Evolutionary conservation across 2,329 filamentous ascomycete species (phyloP).

Genomic region (Phialophora verrucosa): DNA sequence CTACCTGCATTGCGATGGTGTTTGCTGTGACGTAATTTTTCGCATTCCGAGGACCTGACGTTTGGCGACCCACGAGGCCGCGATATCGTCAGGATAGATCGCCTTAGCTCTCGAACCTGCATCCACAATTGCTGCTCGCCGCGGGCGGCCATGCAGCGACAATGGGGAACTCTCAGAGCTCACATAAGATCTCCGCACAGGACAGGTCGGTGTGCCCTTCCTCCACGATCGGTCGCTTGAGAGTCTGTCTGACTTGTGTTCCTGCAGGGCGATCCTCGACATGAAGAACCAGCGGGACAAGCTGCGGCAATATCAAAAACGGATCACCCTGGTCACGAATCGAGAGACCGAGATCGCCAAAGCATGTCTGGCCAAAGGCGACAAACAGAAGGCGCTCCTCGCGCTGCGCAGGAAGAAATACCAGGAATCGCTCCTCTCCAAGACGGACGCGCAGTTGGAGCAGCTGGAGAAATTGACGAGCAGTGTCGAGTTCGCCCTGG

Average conservation of each 20-base stretch:
- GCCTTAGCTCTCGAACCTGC: background rate
- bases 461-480: constrained; percentile 87
- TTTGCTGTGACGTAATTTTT: background rate
- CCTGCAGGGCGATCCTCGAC: constrained; percentile 85
- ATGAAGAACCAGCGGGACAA: constrained; percentile 98
- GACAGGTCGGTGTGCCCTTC: constrained; percentile 73
- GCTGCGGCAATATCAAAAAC: constrained; percentile 92
- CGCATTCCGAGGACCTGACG: background rate
- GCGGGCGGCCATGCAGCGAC: constrained; percentile 30
- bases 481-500: constrained; percentile 92
- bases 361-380: constrained; percentile 77
- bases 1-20: background rate
- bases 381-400: constrained; percentile 81
- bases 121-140: background rate
- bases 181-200: constrained; percentile 74
- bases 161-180: constrained; percentile 70
- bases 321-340: constrained; percentile 82
- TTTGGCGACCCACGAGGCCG: background rate
- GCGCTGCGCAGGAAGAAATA: constrained; percentile 95
- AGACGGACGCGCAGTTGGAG: constrained; percentile 92
- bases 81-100: background rate
- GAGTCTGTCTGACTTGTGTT: constrained; percentile 4
- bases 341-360: constrained; percentile 86
- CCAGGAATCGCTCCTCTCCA: constrained; percentile 84
- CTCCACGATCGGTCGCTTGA: background rate